Base-by-base conservation (phyloP, 2,329 filamentous ascomycete genomes). In the Aspergillus sclerotialis region DNA sequence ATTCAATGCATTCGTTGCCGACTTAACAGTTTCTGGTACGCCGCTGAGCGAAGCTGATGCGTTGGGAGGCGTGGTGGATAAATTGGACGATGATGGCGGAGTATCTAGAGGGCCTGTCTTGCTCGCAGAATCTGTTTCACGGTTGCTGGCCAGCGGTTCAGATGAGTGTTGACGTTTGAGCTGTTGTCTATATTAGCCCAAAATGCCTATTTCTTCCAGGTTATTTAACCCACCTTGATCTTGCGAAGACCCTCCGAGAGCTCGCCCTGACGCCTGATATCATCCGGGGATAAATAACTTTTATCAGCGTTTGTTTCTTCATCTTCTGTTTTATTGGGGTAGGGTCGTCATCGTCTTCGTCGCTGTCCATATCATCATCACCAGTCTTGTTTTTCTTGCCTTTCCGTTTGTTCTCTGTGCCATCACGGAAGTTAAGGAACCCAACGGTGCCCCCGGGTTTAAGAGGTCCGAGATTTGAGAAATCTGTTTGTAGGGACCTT, bases 361-460 rank as follows among this genome's bases (percentile, higher is more conserved):
- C 82, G 42, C 82, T 89, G 48, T 92, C 85, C 58, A 89, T 85
- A 14, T 73, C 76, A 28, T 77, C 80, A 37, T 75, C 66, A 42
- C 63, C 46, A 32, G 61, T 59, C 40, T 58, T 82, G 50, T 76
- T 80, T 62, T 79, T 81, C 56, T 80, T 81, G 38, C 70, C 71
- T 51, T 78, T 78, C 36, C 70, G 50, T 29, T 60, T 61, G 7
- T 46, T 50, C 11, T 71, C 63, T 26, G 77, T 72, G 37, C 73
- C 71, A 43, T 93, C 88, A 35, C 90, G 78, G 67, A 95, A 95
- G 10, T 84, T 78, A 3, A 87, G 82, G 58, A 94, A 96, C 23
- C 89, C 89, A 30, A 93, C 85, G 0, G 87, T 90, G 16, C 89
- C 88, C n/a, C 78, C 78, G 3, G 84, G 75, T 58, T 93, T 93